phyloP scores from a whole-genome alignment of 352 stramenopile species.

The Phytophthora uliginosa region DNA sequence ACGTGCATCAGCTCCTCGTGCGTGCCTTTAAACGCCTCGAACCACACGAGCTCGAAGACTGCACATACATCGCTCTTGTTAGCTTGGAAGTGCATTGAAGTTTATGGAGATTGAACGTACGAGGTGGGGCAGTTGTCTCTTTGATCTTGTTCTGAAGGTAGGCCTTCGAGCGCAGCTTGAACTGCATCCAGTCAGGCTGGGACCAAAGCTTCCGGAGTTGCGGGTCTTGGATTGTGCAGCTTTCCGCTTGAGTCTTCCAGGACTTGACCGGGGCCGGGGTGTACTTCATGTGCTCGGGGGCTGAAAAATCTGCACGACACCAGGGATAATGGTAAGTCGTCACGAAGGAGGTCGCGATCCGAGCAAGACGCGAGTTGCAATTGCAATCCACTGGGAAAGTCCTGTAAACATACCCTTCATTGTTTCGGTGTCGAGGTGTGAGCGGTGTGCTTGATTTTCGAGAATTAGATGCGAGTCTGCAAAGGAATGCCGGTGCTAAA shows the following conservation, averaged over 20 bases:
- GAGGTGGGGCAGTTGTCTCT: conserved; percentile 54
- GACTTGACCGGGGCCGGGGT: conserved; percentile 46
- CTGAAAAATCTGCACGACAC: conserved; percentile 17
- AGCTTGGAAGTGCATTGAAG: neutral
- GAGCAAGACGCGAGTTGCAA: neutral
- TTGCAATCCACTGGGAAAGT: neutral
- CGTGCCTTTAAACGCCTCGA: conserved; percentile 81
- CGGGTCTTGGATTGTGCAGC: conserved; percentile 48
- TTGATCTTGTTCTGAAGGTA: conserved; percentile 81
- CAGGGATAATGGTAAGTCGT: neutral
- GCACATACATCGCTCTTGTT: neutral
- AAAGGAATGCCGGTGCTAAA: conserved; percentile 1
- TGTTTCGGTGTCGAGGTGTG: neutral
- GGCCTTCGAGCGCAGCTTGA: conserved; percentile 78
- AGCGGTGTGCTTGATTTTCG: conserved; percentile 2
- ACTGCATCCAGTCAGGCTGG: conserved; percentile 67
- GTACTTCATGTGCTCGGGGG: conserved; percentile 21
- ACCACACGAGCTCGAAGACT: conserved; percentile 90
- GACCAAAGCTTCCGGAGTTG: conserved; percentile 76
- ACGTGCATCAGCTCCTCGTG: conserved; percentile 75
- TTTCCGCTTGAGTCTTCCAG: conserved; percentile 57
- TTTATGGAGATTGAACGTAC: conserved; percentile 44
- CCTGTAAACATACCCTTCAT: conserved; percentile 23
- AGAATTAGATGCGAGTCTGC: conserved; percentile 5
- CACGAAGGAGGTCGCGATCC: neutral